Base-by-base conservation (phyloP, 768 basidiomycete species). In the Auriscalpium microsporum region DNA sequence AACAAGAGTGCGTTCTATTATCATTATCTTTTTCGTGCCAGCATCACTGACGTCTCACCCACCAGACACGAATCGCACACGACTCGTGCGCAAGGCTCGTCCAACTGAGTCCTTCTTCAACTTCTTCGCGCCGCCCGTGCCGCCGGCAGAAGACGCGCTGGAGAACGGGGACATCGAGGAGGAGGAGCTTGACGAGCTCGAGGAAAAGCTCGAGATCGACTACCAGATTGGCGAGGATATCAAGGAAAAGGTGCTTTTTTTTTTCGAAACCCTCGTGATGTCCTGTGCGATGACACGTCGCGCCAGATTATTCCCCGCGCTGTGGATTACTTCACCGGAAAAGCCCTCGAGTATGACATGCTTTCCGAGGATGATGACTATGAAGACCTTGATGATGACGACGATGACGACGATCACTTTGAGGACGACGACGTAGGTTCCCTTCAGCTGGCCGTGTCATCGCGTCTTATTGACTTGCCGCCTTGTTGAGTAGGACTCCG, bases 211-310 rank as follows among this genome's bases (percentile, higher is more conserved):
- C 51, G 95, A 97, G 77, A 77, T 93, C 58, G 95, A 99, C 71
- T 97, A 97, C 69, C 94, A 97, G 75, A 87, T 99, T 63, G 94
- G 95, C 45, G 95, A 97, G 75, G 94, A 98, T 73, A 75, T 98
- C 64, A 97, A 97, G 74, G 95, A 97, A 69, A 90, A 94, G 78
- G 90, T 89, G n/a, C n/a, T n/a, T n/a, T n/a, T n/a, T n/a, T n/a
- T n/a, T n/a, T n/a, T n/a, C n/a, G n/a, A n/a, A n/a, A n/a, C 14
- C 19, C 3, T 10, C 28, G 37, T 54, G 33, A 19, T 45, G 45
- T 35, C 35, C 40, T 28, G n/a, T 51, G 10, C 38, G 45, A 56
- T 38, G 7, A 38, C 45, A 37, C 37, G 17, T 38, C 50, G 7
- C 6, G 50, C 2, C 61, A 95, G 91, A 80, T 97, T 67, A 91